Percentiles rank a stretch among this genome's conserved stretches.
Evolutionary conservation across 108 stramenopile genomes (phyloP).

Genomic region (Nannochloropsis oceanica): DNA sequence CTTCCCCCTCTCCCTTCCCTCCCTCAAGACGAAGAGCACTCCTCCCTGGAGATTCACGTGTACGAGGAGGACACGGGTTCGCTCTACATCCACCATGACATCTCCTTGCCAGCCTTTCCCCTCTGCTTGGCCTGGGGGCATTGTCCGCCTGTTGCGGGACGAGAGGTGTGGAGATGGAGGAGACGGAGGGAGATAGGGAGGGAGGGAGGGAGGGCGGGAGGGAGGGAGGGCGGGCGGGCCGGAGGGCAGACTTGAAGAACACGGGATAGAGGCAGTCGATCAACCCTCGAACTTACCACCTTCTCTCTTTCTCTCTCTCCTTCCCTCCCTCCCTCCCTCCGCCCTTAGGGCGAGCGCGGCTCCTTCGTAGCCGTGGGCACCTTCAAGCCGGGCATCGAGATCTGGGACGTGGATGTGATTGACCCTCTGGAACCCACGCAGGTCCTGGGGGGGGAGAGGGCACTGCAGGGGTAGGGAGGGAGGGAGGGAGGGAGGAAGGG

Average conservation of each 20-base stretch:
- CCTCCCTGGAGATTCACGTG: constrained; percentile 37
- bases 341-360: constrained; percentile 39
- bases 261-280: constrained; percentile 38
- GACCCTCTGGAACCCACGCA: constrained; percentile 85
- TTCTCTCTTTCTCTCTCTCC: neutral
- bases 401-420: constrained; percentile 97
- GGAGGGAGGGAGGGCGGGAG: too few relatives aligned
- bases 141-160: constrained; percentile 5
- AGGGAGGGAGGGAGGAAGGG: constrained; percentile 26
- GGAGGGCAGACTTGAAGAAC: neutral
- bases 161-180: constrained; percentile 7
- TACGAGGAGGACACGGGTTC: constrained; percentile 53
- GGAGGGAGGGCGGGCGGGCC: too few relatives aligned
- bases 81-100: constrained; percentile 96
- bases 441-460: constrained; percentile 65
- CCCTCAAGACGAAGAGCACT: constrained; percentile 16
- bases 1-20: neutral
- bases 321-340: neutral
- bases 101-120: constrained; percentile 88
- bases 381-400: constrained; percentile 88
- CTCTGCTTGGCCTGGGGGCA: constrained; percentile 57
- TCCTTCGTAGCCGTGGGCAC: constrained; percentile 90
- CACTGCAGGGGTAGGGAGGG: constrained; percentile 8
- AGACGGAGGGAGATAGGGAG: too few relatives aligned
- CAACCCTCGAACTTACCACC: constrained; percentile 6